A percentile compares a stretch with the other conserved stretches of the same genome.
Evolutionary conservation across 331 rosid genomes (phyloP).

Genomic region (Rhamnella rubrinervis): DNA sequence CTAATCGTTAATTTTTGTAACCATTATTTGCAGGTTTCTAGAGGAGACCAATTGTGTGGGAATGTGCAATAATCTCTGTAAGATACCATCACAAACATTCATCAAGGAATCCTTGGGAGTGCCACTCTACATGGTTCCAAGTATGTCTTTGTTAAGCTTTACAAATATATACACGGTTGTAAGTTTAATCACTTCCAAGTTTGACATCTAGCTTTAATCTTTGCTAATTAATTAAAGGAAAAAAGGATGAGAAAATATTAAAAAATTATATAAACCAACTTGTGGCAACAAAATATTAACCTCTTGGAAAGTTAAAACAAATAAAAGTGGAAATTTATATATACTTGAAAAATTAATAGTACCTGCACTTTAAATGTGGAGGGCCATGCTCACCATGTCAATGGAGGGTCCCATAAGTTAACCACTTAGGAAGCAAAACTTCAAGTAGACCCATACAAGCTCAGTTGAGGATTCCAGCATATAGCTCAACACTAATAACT

Average conservation of each 20-base stretch:
- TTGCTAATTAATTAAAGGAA: too few species aligned
- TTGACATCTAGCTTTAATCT: too few species aligned
- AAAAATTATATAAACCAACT: neutral
- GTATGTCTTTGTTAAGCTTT: constrained; percentile 47
- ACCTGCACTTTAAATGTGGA: constrained; percentile 59
- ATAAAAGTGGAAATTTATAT: constrained; percentile 23
- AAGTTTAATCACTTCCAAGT: neutral
- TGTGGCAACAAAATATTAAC: constrained; percentile 17
- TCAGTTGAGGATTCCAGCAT: constrained; percentile 29
- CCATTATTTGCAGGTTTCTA: constrained; percentile 54
- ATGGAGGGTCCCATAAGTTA: constrained; percentile 62
- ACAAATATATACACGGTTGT: neutral
- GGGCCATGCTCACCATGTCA: constrained; percentile 41
- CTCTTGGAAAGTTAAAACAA: constrained; percentile 25
- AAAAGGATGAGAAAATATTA: too few species aligned
- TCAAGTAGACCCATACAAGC: constrained; percentile 39
- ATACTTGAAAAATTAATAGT: constrained; percentile 35
- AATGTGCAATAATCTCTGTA: constrained; percentile 82
- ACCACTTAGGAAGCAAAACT: constrained; percentile 66
- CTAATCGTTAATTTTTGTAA: neutral
- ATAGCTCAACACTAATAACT: constrained; percentile 20
- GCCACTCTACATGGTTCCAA: constrained; percentile 84
- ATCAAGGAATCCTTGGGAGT: constrained; percentile 69
- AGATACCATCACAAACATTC: constrained; percentile 76
- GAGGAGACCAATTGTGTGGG: constrained; percentile 83